These are phyloP conservation scores for Hypoxylon lienhwacheense DNA, from an alignment of 495 filamentous ascomycete genomes.

Conservation along the genomic window DNA sequence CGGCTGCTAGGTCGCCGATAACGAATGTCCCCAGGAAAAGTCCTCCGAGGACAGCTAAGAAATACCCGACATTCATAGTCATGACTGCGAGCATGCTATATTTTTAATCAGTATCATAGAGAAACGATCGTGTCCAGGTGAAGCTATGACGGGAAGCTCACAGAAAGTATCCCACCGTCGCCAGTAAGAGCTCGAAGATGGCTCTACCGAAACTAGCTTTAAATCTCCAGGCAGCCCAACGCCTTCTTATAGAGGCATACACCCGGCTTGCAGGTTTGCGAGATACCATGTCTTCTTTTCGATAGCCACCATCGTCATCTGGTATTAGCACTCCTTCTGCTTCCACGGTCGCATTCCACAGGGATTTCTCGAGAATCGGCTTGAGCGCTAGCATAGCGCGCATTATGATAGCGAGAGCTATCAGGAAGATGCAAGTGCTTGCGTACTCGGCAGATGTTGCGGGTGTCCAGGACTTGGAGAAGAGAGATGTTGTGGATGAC, in stretches of 20 bases:
- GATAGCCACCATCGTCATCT: conserved; percentile 9
- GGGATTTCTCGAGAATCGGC: conserved; percentile 67
- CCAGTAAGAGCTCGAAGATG: conserved; percentile 57
- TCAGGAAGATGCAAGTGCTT: conserved; percentile 76
- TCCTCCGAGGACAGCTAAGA: conserved; percentile 72
- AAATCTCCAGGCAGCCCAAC: conserved; percentile 16
- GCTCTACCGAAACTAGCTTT: conserved; percentile 16
- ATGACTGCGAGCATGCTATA: conserved; percentile 84
- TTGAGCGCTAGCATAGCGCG: conserved; percentile 64
- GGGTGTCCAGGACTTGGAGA: conserved; percentile 66
- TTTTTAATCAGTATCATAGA: not conserved
- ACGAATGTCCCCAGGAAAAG: conserved; percentile 73
- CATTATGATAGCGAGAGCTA: conserved; percentile 64
- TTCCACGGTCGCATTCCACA: conserved; percentile 64
- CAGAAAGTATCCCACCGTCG: conserved; percentile 75
- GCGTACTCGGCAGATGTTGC: conserved; percentile 63
- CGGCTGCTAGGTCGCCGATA: conserved; percentile 49
- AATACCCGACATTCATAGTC: conserved; percentile 88
- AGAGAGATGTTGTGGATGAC: conserved; percentile 65
- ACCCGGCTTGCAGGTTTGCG: not conserved
- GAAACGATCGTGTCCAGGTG: not conserved
- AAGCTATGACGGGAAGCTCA: conserved; percentile 50
- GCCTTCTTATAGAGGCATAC: not conserved
- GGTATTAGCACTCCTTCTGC: conserved; percentile 10
- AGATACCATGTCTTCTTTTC: conserved; percentile 1